Base-by-base conservation (phyloP, 352 stramenopile genomes). In the Phytophthora syringae region DNA sequence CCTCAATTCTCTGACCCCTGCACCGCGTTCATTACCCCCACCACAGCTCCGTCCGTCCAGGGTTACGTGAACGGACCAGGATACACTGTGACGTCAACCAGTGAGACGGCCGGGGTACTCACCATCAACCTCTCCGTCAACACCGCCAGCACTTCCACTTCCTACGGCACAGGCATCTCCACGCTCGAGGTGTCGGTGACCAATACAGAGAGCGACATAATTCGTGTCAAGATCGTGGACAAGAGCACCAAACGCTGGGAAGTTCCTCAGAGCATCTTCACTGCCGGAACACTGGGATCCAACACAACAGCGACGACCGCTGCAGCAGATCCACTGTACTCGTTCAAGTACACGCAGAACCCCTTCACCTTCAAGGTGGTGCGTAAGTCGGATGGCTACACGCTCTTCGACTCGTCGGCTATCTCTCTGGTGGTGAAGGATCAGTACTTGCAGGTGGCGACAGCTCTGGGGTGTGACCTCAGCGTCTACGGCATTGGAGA, bases 191-290 rank as follows among this genome's bases (percentile, higher is more conserved):
- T 82, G 24, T 72, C 74, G 0, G 70, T 84, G 5, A 67, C 60
- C 47, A 76, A 81, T 59, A 75, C 53, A 13, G 42, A 74, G 32
- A 65, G 42, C 21, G 76, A 84, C 52, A 74, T 48, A n/a, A 64
- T 87, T 10, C 78, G 73, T 7, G 64, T 84, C 52, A 84, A 84
- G 60, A 87, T 84, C 60, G 66, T 64, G 6, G 78, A 84, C 64
- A 83, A 83, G 67, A 81, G 73, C 52, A 65, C 18, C 37, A 70
- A 80, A 30, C 78, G 78, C 9, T 87, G 78, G 78, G 75, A 87
- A 39, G 76, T 87, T 12, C 75, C 78, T 2, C 57, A 18, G 30
- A 69, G 44, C 13, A 48, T 87, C 13, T 84, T 76, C 48, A 52
- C 75, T 11, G 56, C 77, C 34, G 75, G 68, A 22, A 63, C 60